Percentiles rank a stretch among this genome's conserved stretches.
phyloP scores from a whole-genome alignment of 2,329 filamentous ascomycete species.

The Hymenoscyphus infarciens region DNA sequence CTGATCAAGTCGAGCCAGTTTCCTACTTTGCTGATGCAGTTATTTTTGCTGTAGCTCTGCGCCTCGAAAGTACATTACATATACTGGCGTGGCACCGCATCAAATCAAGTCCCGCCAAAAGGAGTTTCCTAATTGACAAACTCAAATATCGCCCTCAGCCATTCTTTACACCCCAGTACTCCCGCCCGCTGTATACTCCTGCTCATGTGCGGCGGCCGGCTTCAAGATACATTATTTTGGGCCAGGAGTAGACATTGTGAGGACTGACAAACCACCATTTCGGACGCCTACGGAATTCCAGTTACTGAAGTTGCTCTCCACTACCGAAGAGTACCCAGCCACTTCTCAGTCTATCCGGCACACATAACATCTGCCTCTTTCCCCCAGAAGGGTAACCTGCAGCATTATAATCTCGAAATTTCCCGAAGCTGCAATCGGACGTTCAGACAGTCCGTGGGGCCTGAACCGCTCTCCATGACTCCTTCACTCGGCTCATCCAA shows the following conservation, averaged over 20 bases:
- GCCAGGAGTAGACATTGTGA: slow-evolving; percentile 6
- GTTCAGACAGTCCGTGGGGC: slow-evolving; percentile 5
- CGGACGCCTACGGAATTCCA: slow-evolving; percentile 7
- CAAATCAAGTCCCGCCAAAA: slow-evolving; percentile 1
- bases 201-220: neutral
- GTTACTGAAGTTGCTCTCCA: slow-evolving; percentile 4
- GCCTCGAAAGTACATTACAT: slow-evolving; percentile 12
- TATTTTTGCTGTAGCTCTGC: slow-evolving; percentile 6
- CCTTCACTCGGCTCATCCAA: slow-evolving; percentile 29
- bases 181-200: slow-evolving; percentile 6
- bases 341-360: slow-evolving; percentile 10
- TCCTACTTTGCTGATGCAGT: slow-evolving; percentile 12
- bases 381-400: slow-evolving; percentile 4
- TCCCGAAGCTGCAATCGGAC: slow-evolving; percentile 11
- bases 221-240: neutral
- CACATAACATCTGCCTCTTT: slow-evolving; percentile 14
- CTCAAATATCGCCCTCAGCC: neutral
- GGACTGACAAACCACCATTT: slow-evolving; percentile 3
- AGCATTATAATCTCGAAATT: slow-evolving; percentile 12
- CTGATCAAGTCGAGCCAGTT: slow-evolving; percentile 12
- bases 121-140: slow-evolving; percentile 2
- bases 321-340: slow-evolving; percentile 9
- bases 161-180: neutral
- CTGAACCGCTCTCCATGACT: slow-evolving; percentile 27
- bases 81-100: slow-evolving; percentile 13